Evolutionary conservation across 106 monocot species (phyloP), one percentile per base, ranked within the genome.

Genomic region (Platanthera zijinensis): DNA sequence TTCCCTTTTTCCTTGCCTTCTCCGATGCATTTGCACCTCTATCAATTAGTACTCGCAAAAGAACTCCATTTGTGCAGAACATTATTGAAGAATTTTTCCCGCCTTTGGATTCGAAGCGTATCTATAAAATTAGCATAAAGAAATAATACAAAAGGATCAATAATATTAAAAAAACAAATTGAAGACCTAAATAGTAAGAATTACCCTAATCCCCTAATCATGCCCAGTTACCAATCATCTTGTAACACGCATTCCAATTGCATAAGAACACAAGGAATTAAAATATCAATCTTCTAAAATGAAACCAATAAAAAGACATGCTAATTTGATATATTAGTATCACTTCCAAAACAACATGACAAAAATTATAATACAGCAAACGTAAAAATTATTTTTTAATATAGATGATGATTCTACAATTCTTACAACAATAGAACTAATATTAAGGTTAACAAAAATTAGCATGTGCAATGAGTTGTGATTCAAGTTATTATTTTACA

Each of bases 51-150:
- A 99, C 22, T 77, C 94, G 94, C 77, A 92, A 76, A 75, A 99
- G 82, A 82, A 99, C 62, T 5, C 97, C 97, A 83, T 99, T 94
- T 67, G 97, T 99, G 84, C 97, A 99, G 70, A 99, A 99, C 86
- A 99, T 87, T 82, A 99, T 84, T 72, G 97, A 99, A 28, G 97
- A 99, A 50, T 94, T 81, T 64, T 76, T 84, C 54, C 97, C 97
- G 75, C 97, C 97, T 84, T 90, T 92, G 1, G 97, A 83, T 77
- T 99, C 97, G 78, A 99, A 71, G 7, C 97, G 87, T 75, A 99
- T 99, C 97, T 99, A 84, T 57, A 79, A 50, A 74, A 76, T 14
- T 46, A 12, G 10, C 22, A 51, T 21, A 66, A 28, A 48, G 45
- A 17, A 22, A 59, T 9, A 6, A 57, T 9, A 22, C 6, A 51